Conservation (phyloP, 164 flowering plant species). For the Akebia trifoliata region DNA sequence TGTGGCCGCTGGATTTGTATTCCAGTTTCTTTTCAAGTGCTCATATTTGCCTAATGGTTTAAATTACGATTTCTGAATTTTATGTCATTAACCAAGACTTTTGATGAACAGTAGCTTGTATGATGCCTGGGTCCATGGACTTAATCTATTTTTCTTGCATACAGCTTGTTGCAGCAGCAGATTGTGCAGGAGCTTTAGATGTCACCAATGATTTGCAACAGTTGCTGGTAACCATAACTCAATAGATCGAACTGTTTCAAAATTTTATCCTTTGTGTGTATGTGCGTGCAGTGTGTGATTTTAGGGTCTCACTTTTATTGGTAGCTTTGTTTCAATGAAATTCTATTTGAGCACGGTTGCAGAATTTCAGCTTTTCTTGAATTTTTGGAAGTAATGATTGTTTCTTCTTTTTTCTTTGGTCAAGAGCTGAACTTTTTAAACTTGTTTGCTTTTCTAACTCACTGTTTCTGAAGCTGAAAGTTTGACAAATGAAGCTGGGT, state of each 20-base stretch:
- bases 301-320: no score
- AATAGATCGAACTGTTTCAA: background rate
- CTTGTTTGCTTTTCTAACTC: no score
- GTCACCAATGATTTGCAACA: slow-evolving; percentile 84
- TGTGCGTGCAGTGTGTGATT: background rate
- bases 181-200: slow-evolving; percentile 99
- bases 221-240: slow-evolving; percentile 53
- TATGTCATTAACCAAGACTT: background rate
- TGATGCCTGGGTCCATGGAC: slow-evolving; percentile 8
- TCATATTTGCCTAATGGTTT: background rate
- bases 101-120: background rate
- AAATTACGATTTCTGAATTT: background rate
- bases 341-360: no score
- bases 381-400: no score
- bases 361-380: no score
- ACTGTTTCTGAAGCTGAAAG: no score
- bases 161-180: slow-evolving; percentile 94
- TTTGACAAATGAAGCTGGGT: no score
- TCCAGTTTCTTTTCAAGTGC: background rate
- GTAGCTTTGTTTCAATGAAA: no score
- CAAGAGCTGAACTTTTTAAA: no score
- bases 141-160: slow-evolving; percentile 22
- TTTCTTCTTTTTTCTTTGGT: no score
- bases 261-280: background rate
- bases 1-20: background rate